Percentiles rank a stretch among this genome's conserved stretches.
Evolutionary conservation across 345 rosid species (phyloP).

Genomic region (Citrus reticulata): DNA sequence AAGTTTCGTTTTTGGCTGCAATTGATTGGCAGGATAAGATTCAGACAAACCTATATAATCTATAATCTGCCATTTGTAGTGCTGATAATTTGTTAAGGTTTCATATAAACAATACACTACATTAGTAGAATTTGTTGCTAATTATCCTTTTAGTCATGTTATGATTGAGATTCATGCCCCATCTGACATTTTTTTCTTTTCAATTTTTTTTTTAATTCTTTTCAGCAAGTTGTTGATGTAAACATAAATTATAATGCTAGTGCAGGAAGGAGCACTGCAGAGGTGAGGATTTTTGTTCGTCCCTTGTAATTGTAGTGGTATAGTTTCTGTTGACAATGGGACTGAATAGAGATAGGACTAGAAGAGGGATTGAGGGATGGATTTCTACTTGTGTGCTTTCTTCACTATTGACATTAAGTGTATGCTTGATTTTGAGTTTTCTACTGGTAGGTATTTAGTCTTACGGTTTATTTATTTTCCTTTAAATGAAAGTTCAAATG

Average conservation of each 20-base stretch:
- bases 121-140: not conserved
- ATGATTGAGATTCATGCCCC: not conserved
- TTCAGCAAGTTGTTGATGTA: conserved; percentile 61
- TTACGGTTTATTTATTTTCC: not conserved
- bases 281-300: conserved; percentile 35
- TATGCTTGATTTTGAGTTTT: not conserved
- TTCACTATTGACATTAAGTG: not conserved
- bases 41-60: not conserved
- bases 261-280: conserved; percentile 78
- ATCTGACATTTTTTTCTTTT: conserved; percentile 5
- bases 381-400: not conserved
- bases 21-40: not conserved
- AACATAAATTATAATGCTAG: conserved; percentile 66
- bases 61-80: not conserved
- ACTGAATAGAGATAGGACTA: not conserved
- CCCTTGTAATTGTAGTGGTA: conserved; percentile 2
- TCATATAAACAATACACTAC: not conserved
- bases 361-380: not conserved
- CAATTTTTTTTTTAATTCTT: conserved; percentile 6
- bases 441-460: not conserved
- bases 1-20: conserved; percentile 3
- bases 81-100: not conserved
- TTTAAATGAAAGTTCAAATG: not conserved
- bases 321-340: conserved; percentile 5
- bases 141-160: not conserved